Evolutionary conservation across 345 rosid species (phyloP), one percentile per base, ranked within the genome.

Genomic region (Triadica sebifera): DNA sequence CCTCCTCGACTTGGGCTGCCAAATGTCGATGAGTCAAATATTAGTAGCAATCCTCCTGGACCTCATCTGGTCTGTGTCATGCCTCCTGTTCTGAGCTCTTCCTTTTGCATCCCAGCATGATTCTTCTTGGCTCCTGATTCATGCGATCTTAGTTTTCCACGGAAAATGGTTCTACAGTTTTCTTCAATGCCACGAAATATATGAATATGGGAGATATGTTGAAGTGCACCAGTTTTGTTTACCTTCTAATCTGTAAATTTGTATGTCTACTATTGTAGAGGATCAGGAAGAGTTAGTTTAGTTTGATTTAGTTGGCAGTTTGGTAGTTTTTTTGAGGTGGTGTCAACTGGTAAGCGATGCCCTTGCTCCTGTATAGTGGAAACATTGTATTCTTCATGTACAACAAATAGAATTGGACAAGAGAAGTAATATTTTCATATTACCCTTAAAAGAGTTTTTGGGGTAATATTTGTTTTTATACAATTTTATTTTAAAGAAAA

Each of bases 61-160:
- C 98, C 99, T 17, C 98, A 95, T 83, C 87, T 95, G 65, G 87
- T 95, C 9, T 87, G 98, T 19, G 90, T 95, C 73, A 82, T 91
- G 91, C 98, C 99, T 71, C 98, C 98, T 50, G 75, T 86, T 63
- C 88, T 90, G 63, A 88, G 98, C 85, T 92, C 96, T 73, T 88
- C 99, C 13, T 93, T 77, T 81, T 95, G 96, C 80, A 73, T 93
- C 34, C 90, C 98, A 43, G 86, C 88, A 13, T 85, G 80, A 85
- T 72, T 25, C n/a, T 41, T 74, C 24, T 52, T 29, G 37, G 55
- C 58, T 61, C 46, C 20, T 59, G 70, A 47, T 67, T 75, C 53
- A 24, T 12, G 15, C 45, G 29, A 49, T 9, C 17, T 16, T 53
- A 25, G 61, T 70, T 62, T 62, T 56, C 49, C 58, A 11, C 20